phyloP scores from a whole-genome alignment of 73 alveolate genomes.

The Symbiodinium natans region DNA sequence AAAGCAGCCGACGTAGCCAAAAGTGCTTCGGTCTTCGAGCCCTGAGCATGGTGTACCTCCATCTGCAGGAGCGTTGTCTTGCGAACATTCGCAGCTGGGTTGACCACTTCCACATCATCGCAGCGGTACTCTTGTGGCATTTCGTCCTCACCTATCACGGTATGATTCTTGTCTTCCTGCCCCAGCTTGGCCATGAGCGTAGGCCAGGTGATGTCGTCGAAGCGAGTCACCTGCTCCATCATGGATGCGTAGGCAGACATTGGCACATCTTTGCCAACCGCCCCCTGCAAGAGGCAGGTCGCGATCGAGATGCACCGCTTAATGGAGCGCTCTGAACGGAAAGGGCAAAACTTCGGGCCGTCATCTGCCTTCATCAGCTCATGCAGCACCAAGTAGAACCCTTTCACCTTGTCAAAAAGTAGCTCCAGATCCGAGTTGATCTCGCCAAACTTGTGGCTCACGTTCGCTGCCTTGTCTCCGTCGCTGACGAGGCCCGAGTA shows the following conservation, averaged over 20 bases:
- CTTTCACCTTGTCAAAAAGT: too few species aligned
- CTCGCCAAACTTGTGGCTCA: too few species aligned
- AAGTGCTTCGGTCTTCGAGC: neutral
- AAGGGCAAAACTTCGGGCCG: too few species aligned
- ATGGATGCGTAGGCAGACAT: neutral
- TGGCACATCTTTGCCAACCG: neutral
- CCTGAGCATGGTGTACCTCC: neutral
- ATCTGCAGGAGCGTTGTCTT: neutral
- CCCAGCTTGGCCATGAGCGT: neutral
- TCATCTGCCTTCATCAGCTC: too few species aligned
- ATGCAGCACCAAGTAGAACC: too few species aligned
- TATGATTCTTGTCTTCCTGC: neutral
- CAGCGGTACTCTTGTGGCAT: too few species aligned
- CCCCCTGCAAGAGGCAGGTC: neutral
- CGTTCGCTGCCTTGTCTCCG: too few species aligned
- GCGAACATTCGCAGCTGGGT: neutral
- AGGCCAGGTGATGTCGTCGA: neutral
- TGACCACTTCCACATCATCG: neutral
- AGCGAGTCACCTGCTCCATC: slow-evolving; percentile 39
- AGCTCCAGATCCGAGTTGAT: too few species aligned
- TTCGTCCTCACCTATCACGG: too few species aligned
- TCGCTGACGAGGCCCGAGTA: too few species aligned
- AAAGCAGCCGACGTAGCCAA: neutral
- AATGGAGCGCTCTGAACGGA: neutral
- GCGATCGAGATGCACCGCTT: slow-evolving; percentile 6